These are phyloP conservation scores for Suillus fuscotomentosus DNA, from an alignment of 768 basidiomycete species.

Conservation along the genomic window DNA sequence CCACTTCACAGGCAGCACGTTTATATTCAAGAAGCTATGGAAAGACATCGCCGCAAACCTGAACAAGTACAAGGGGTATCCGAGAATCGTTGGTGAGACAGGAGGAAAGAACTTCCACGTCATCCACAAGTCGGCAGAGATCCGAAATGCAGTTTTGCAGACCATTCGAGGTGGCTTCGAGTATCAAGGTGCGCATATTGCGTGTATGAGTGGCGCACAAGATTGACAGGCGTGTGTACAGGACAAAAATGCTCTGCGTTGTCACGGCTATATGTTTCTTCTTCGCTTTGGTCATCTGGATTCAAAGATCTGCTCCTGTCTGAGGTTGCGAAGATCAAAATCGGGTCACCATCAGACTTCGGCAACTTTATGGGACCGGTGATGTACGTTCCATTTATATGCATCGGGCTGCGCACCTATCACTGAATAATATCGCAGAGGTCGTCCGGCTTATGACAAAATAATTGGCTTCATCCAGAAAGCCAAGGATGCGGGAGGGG, in stretches of 20 bases:
- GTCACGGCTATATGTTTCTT: conserved; percentile 88
- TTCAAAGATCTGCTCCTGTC: conserved; percentile 79
- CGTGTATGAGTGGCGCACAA: not conserved
- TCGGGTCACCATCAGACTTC: conserved; percentile 77
- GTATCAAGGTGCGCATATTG: conserved; percentile 69
- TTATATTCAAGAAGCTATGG: conserved; percentile 95
- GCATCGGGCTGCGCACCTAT: not conserved
- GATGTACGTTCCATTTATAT: conserved; percentile 53
- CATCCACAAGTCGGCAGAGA: conserved; percentile 83
- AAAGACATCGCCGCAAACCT: conserved; percentile 90
- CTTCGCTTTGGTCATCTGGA: conserved; percentile 77
- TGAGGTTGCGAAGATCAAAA: conserved; percentile 81
- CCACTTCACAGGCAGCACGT: conserved; percentile 96
- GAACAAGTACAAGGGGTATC: conserved; percentile 85
- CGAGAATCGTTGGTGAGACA: conserved; percentile 96
- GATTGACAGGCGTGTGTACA: conserved; percentile 21
- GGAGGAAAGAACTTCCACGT: conserved; percentile 99
- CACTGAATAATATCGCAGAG: conserved; percentile 40
- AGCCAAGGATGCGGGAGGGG: conserved; percentile 87
- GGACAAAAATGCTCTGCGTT: conserved; percentile 98
- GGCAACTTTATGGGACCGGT: conserved; percentile 94
- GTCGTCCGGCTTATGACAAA: conserved; percentile 86
- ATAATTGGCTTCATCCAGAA: conserved; percentile 79
- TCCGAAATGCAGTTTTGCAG: conserved; percentile 89
- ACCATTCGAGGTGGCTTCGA: conserved; percentile 88